Percentiles rank a stretch among this genome's conserved stretches.
Conservation (phyloP, 306 rosid species). For the Ochetophila trinervis region DNA sequence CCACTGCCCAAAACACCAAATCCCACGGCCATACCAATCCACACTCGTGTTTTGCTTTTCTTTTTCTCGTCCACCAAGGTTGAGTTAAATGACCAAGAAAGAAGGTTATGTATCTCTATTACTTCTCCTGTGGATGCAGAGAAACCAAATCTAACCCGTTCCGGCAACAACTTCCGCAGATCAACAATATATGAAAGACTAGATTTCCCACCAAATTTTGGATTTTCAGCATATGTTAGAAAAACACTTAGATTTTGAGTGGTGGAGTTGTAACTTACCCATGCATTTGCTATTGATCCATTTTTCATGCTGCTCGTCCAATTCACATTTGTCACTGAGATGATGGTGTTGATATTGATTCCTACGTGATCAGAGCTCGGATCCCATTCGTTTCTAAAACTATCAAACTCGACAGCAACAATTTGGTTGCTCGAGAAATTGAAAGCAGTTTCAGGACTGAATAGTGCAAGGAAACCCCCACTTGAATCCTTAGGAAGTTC, state of each 20-base stretch:
- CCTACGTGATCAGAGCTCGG: conserved; percentile 57
- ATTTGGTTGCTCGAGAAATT: conserved; percentile 36
- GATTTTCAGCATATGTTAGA: conserved; percentile 48
- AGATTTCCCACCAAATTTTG: conserved; percentile 31
- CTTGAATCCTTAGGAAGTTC: conserved; percentile 43
- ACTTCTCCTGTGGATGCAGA: conserved; percentile 65
- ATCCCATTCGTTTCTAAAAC: conserved; percentile 47
- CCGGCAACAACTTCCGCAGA: conserved; percentile 55
- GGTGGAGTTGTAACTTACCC: conserved; percentile 60
- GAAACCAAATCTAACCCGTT: conserved; percentile 59
- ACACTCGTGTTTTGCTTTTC: neutral
- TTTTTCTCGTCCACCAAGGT: conserved; percentile 32
- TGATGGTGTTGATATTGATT: conserved; percentile 59
- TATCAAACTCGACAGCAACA: conserved; percentile 77
- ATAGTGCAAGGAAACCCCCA: conserved; percentile 64
- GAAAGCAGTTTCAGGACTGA: conserved; percentile 27
- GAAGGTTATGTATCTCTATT: conserved; percentile 52
- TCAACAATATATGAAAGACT: conserved; percentile 45
- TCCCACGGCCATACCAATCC: conserved; percentile 18
- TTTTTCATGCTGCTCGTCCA: conserved; percentile 54
- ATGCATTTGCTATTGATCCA: conserved; percentile 49
- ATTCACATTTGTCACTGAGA: conserved; percentile 30
- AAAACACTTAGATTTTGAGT: conserved; percentile 53
- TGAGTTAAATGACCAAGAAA: conserved; percentile 72
- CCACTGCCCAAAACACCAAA: conserved; percentile 30